phyloP scores from a whole-genome alignment of 495 filamentous ascomycete species.

The Talaromyces stipitatus region DNA sequence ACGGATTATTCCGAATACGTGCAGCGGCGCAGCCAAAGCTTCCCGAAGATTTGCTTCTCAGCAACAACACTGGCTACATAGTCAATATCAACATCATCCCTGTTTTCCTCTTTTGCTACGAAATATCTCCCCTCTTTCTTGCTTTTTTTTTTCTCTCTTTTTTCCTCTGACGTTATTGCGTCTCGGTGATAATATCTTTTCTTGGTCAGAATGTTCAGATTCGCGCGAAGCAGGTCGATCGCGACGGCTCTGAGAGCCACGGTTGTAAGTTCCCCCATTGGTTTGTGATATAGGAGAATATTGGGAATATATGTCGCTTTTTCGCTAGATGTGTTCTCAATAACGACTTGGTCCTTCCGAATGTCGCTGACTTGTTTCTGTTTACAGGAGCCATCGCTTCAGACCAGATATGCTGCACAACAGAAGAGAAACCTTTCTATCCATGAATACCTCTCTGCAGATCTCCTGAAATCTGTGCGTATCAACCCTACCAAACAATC shows the following conservation, averaged over 20 bases:
- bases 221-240: constrained; percentile 60
- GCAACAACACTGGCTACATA: background rate
- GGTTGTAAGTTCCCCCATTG: constrained; percentile 40
- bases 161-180: background rate
- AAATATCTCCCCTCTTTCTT: constrained; percentile 12
- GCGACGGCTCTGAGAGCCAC: constrained; percentile 57
- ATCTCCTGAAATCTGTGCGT: constrained; percentile 75
- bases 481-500: background rate
- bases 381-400: constrained; percentile 40
- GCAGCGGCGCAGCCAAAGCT: background rate
- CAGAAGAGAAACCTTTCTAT: constrained; percentile 88
- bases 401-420: constrained; percentile 42
- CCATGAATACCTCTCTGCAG: constrained; percentile 93
- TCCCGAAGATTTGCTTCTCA: background rate
- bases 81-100: background rate
- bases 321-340: background rate
- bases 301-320: constrained; percentile 4
- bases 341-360: background rate
- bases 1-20: constrained; percentile 5
- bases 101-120: background rate
- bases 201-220: constrained; percentile 61
- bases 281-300: constrained; percentile 4
- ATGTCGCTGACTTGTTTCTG: background rate
- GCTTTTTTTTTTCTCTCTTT: constrained; percentile 9
- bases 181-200: background rate